phyloP scores from a whole-genome alignment of 345 rosid genomes.

The Euclidium syriacum region DNA sequence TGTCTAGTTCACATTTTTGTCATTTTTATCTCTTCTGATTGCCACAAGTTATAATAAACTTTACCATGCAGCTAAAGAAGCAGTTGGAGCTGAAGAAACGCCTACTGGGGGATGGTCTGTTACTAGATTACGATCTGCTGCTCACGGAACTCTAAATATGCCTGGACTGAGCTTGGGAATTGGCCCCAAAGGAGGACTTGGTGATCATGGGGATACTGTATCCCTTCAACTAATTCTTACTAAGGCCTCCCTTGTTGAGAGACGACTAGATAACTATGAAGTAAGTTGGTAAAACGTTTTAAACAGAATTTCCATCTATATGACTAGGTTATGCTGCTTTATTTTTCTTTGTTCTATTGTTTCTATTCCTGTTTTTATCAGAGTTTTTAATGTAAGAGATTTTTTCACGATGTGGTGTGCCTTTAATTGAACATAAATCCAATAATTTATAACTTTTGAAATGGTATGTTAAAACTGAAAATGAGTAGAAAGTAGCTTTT shows the following conservation, averaged over 20 bases:
- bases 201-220: slow-evolving; percentile 94
- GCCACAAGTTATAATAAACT: not conserved
- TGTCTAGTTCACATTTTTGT: not conserved
- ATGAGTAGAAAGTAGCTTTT: slow-evolving; percentile 6
- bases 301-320: not conserved
- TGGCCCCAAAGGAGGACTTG: slow-evolving; percentile 97
- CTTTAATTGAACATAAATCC: not conserved
- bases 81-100: slow-evolving; percentile 88
- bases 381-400: not conserved
- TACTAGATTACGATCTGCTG: slow-evolving; percentile 83
- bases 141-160: slow-evolving; percentile 85
- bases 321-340: not conserved
- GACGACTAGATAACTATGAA: slow-evolving; percentile 98
- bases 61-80: slow-evolving; percentile 65
- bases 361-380: not conserved
- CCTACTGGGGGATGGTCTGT: slow-evolving; percentile 94
- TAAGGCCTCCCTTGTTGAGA: slow-evolving; percentile 87
- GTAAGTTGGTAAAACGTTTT: slow-evolving; percentile 58
- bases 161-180: slow-evolving; percentile 74
- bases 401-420: not conserved
- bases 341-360: not conserved
- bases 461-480: slow-evolving; percentile 3
- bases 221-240: slow-evolving; percentile 86
- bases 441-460: not conserved
- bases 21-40: not conserved